Evolutionary conservation across 306 rosid genomes (phyloP), one percentile per base, ranked within the genome.

Genomic region (Corylus avellana): DNA sequence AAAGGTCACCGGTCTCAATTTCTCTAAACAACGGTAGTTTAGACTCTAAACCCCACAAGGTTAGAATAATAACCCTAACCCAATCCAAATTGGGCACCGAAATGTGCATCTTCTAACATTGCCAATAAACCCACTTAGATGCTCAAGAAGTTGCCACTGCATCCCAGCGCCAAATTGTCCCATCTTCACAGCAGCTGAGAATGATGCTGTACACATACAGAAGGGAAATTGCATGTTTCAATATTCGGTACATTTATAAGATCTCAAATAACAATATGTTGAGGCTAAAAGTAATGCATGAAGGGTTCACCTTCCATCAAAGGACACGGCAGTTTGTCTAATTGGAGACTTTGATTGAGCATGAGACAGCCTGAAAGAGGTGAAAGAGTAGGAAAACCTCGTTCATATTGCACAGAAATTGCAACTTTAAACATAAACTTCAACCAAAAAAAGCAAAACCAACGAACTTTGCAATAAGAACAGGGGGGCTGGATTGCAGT

Each of bases 101-200:
- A 66, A 66, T 7, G n/a, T 37, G 71, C 48, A 8, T 66, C 25
- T 66, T 37, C 48, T 16, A 70, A 42, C 25, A 46, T 9, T 44
- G 76, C 57, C 63, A 54, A 17, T 35, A 11, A 20, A 57, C 57
- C 54, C 47, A 42, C 70, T 48, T n/a, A 56, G 86, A 76, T 72
- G 37, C 73, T 55, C 72, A 72, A 44, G 84, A 70, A 55, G 56
- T 77, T 56, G 87, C 50, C 42, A 81, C 70, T 18, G 75, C 93
- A 83, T 96, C 99, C 99, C 98, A 96, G n/a, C 97, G 98, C 99
- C 99, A 96, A 79, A 96, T 91, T 18, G 98, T 93, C 76, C 98
- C 98, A n/a, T 93, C 96, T 77, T 96, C 98, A 42, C 94, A 90
- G 88, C 99, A 89, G 81, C 94, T 72, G 78, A 96, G 92, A 78